Evolutionary conservation across 805 yeast species (phyloP).

Genomic region (Pachysolen tannophilus): DNA sequence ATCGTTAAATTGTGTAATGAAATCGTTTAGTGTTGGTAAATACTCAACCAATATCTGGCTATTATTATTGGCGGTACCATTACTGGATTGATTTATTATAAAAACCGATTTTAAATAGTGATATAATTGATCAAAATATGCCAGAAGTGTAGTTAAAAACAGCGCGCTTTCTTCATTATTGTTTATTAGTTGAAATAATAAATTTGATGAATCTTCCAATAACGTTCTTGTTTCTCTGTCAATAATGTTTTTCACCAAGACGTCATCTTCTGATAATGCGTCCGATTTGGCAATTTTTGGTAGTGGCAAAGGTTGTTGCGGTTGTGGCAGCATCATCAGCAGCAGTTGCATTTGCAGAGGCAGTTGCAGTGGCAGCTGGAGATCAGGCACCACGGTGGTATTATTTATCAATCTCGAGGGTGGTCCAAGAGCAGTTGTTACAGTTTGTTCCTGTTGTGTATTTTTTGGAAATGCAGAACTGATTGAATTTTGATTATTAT

Average conservation of each 20-base stretch:
- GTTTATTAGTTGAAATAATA: constrained; percentile 6
- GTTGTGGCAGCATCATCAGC: too few relatives aligned
- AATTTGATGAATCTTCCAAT: constrained; percentile 8
- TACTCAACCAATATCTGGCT: background rate
- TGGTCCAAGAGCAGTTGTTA: background rate
- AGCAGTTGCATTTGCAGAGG: too few relatives aligned
- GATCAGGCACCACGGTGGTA: background rate
- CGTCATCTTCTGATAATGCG: too few relatives aligned
- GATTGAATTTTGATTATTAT: too few relatives aligned
- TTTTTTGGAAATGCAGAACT: too few relatives aligned
- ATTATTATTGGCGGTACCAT: too few relatives aligned
- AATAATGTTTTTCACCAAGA: too few relatives aligned
- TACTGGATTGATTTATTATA: too few relatives aligned
- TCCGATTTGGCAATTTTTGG: background rate
- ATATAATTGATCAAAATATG: constrained; percentile 1
- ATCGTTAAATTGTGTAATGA: background rate
- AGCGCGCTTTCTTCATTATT: constrained; percentile 2
- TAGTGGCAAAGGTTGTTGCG: too few relatives aligned
- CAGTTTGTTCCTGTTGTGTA: background rate
- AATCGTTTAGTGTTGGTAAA: background rate
- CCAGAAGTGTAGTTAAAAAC: constrained; percentile 1
- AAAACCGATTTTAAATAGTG: background rate
- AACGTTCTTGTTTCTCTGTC: constrained; percentile 5
- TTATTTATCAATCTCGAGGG: background rate
- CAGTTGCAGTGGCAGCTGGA: too few relatives aligned